phyloP scores from a whole-genome alignment of 2,329 filamentous ascomycete species.

The Fusarium sacchari region DNA sequence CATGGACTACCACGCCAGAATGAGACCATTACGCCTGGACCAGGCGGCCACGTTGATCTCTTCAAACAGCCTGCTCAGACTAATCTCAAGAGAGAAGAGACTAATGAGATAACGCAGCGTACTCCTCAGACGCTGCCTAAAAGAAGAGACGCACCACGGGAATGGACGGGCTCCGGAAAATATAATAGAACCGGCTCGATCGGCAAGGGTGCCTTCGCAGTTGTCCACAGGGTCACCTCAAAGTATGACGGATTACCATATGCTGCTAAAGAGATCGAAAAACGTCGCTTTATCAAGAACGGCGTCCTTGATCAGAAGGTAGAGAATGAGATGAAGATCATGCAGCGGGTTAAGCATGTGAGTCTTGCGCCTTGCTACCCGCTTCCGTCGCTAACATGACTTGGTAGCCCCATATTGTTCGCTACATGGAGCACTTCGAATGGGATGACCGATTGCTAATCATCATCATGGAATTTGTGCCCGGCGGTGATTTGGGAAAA shows the following conservation, averaged over 20 bases:
- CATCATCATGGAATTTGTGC: constrained; percentile 95
- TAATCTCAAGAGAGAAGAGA: constrained; percentile 32
- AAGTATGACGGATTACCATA: constrained; percentile 85
- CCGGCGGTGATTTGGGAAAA: constrained; percentile 82
- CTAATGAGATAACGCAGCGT: constrained; percentile 28
- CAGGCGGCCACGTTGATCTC: constrained; percentile 57
- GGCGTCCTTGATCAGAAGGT: constrained; percentile 89
- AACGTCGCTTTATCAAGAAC: constrained; percentile 92
- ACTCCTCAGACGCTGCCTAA: constrained; percentile 31
- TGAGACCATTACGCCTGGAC: constrained; percentile 59
- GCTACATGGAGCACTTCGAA: constrained; percentile 89
- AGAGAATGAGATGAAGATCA: constrained; percentile 97
- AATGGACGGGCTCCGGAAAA: constrained; percentile 83
- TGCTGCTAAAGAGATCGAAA: constrained; percentile 95
- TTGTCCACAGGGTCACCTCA: constrained; percentile 88
- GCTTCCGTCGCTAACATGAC: constrained; percentile 16
- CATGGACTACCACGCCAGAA: constrained; percentile 49
- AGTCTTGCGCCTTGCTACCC: constrained; percentile 47
- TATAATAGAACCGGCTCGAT: constrained; percentile 87
- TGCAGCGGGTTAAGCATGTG: constrained; percentile 86
- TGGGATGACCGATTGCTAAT: constrained; percentile 86
- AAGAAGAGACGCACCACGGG: constrained; percentile 56
- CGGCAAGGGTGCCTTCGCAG: constrained; percentile 94
- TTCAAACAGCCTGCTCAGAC: constrained; percentile 44
- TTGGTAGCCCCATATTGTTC: constrained; percentile 82